Conservation (phyloP, 257 asterid species). For the Eustoma russellianum region DNA sequence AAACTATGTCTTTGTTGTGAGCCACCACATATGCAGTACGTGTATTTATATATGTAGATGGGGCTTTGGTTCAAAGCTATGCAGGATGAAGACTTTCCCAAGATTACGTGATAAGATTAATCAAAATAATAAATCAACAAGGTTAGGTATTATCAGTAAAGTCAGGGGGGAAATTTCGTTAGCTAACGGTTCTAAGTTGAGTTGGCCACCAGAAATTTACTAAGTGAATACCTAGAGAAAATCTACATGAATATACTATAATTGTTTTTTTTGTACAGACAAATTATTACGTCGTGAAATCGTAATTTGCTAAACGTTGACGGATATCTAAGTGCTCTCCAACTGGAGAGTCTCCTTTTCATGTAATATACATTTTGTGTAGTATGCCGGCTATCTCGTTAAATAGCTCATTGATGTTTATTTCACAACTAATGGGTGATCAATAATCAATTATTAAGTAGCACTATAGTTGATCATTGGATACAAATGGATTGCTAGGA, state of each 20-base stretch:
- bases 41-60: neutral
- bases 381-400: neutral
- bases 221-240: neutral
- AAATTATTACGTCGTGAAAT: neutral
- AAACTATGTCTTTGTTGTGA: too few relatives aligned
- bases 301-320: neutral
- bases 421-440: neutral
- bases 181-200: conserved; percentile 5
- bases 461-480: neutral
- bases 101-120: conserved; percentile 11
- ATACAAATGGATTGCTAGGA: neutral
- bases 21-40: neutral
- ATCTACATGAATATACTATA: neutral
- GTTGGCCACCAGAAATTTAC: conserved; percentile 10
- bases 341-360: neutral
- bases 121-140: neutral
- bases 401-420: too few relatives aligned
- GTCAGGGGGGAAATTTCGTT: conserved; percentile 12
- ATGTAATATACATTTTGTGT: neutral
- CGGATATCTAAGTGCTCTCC: neutral
- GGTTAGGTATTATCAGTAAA: neutral
- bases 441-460: neutral
- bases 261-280: neutral
- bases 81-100: conserved; percentile 6
- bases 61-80: neutral